Conservation (phyloP, 148 eudicot genomes). For the Hydrangea macrophylla region DNA sequence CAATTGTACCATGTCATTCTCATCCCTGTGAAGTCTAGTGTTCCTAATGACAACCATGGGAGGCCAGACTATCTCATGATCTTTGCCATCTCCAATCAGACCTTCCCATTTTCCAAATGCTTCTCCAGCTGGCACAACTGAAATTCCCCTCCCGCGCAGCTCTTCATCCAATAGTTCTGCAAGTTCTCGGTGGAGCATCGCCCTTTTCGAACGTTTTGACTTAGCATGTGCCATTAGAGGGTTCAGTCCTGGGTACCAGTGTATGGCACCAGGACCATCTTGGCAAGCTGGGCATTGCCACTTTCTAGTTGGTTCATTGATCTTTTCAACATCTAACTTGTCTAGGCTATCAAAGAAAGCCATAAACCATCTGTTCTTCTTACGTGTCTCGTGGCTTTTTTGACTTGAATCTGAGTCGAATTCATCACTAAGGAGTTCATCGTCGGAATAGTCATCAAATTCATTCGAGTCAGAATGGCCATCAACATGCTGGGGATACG, state of each 20-base stretch:
- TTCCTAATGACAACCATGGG: constrained; percentile 81
- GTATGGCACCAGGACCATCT: constrained; percentile 77
- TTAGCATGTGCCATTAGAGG: constrained; percentile 60
- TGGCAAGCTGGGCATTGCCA: constrained; percentile 94
- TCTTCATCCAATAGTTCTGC: constrained; percentile 69
- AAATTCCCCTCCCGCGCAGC: constrained; percentile 51
- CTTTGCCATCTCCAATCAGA: constrained; percentile 26
- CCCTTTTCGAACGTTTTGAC: constrained; percentile 59
- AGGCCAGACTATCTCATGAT: constrained; percentile 79
- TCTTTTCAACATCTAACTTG: constrained; percentile 39
- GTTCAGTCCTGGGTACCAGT: constrained; percentile 71
- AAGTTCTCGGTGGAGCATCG: constrained; percentile 61
- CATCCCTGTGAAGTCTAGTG: constrained; percentile 54
- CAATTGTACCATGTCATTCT: constrained; percentile 52
- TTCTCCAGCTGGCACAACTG: constrained; percentile 54
- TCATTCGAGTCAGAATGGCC: constrained; percentile 32
- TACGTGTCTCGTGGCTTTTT: constrained; percentile 47
- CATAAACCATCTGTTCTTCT: constrained; percentile 47
- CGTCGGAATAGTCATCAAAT: constrained; percentile 49
- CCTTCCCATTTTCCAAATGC: constrained; percentile 60
- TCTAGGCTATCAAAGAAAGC: constrained; percentile 48
- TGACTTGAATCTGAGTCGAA: constrained; percentile 53
- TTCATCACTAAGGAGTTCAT: constrained; percentile 48
- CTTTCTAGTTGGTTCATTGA: constrained; percentile 56
- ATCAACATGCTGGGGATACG: constrained; percentile 14